Evolutionary conservation across 176 grass and related monocot genomes (phyloP), one percentile per base, ranked within the genome.

Genomic region (Miscanthus lutarioriparius): DNA sequence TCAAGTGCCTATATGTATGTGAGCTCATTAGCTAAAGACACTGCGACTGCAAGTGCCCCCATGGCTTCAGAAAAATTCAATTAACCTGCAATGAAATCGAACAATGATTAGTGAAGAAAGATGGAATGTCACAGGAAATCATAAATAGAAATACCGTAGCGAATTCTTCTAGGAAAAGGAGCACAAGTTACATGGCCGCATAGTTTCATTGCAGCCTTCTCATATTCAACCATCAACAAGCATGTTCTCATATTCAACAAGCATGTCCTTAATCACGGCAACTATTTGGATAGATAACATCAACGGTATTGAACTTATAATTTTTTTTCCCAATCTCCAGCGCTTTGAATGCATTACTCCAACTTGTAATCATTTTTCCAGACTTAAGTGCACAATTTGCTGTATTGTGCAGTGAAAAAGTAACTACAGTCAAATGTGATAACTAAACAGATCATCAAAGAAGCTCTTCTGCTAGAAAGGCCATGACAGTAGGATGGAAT

Each of bases 41-140:
- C 16, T 30, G 23, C 15, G 4, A 14, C 36, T 58, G 35, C 48
- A n/a, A 45, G 40, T 30, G 25, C 17, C 43, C 25, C 63, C 48
- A 70, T 85, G 37, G 54, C 47, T 41, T 32, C 48, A 77, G 45
- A 58, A 56, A 56, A 56, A 70, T 44, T 25, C 19, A 41, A 85
- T 40, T 27, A 70, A 77, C 64, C 83, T 85, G 64, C 83, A 78
- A 25, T 23, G 48, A 7, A 30, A 30, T 85, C 56, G 10, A 45
- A 70, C 25, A 36, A 4, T 33, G 8, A 61, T 85, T 17, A 78
- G 49, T 10, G 11, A 1, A 22, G 23, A 70, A 77, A 56, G 2
- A 27, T 58, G 54, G 19, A 53, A 76, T 14, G 71, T 27, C 62
- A 8, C 33, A 19, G 0, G 8, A 67, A 47, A 76, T 2, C 7